Evolutionary conservation across 176 grass and related monocot species (phyloP), one percentile per base, ranked within the genome.

Genomic region (Chloris gayana): DNA sequence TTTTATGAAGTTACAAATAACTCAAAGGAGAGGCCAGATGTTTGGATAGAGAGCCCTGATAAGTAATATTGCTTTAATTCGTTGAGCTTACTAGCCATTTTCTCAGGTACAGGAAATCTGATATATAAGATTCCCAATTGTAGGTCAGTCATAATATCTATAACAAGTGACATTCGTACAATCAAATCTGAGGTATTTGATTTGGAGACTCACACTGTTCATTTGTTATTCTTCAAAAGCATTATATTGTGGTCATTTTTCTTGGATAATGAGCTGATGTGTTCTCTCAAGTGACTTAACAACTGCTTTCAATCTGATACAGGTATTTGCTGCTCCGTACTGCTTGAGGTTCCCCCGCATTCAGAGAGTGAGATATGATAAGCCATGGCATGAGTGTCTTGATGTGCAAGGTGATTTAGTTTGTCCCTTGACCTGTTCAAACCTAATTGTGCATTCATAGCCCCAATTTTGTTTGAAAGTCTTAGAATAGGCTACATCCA

Each of bases 1-100:
- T 98, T 94, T 87, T 98, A 93, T 78, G 92, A 91, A 91, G 95
- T 98, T 69, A 98, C 95, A 89, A 98, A 94, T 88, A 87, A 94
- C 88, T 90, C 84, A 62, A 98, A 98, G 88, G 95, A 98, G 74
- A 92, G 95, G 53, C 95, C 92, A 83, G 95, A 98, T 92, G 95
- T 98, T 85, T 94, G 95, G 95, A 98, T 98, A 67, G 95, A 94
- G 32, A 93, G 86, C 74, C 92, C 92, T 86, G 95, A 94, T 77
- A 98, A 98, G 95, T 98, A 83, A 76, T 90, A 18, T 62, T 77
- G 72, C 35, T 91, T 56, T 57, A 64, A 26, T 56, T 56, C 13
- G 72, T 77, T 73, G 15, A 82, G 24, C 62, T 90, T 74, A 7
- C 76, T 74, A 70, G 14, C 56, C 82, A 41, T 35, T 80, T 53